A percentile compares a stretch with the other conserved stretches of the same genome.
Evolutionary conservation across 2,329 filamentous ascomycete genomes (phyloP).

Genomic region (Fusarium newnesense): DNA sequence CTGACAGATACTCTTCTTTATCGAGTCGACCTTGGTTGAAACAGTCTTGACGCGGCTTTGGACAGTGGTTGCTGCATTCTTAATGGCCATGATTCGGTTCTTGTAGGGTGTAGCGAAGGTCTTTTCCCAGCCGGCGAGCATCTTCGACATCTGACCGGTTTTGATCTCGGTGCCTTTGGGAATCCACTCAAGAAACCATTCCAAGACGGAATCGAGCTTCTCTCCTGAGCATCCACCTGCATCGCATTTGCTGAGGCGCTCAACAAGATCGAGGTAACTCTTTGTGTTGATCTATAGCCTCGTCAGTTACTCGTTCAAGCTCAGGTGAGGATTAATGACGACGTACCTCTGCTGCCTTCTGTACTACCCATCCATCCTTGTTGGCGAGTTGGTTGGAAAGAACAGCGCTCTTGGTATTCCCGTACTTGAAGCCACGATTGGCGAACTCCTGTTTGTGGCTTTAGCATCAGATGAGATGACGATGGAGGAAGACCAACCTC

Average conservation of each 20-base stretch:
- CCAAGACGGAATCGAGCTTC: background rate
- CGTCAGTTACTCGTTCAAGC: background rate
- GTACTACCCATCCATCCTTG: conserved; percentile 26
- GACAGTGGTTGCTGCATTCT: background rate
- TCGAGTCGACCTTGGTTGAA: background rate
- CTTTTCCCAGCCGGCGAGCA: conserved; percentile 20
- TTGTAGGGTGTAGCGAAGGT: conserved; percentile 16
- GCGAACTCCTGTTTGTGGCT: background rate
- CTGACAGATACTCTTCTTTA: conserved; percentile 12
- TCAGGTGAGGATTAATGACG: rapidly evolving
- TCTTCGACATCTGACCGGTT: conserved; percentile 9
- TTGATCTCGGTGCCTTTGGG: conserved; percentile 1
- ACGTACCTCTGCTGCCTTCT: conserved; percentile 20
- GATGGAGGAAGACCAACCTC: background rate
- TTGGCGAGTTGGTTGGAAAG: conserved; percentile 14
- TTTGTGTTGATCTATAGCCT: conserved; percentile 4
- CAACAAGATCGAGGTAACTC: background rate
- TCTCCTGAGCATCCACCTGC: background rate
- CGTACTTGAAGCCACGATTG: background rate
- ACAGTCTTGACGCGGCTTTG: conserved; percentile 12
- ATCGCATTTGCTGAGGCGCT: background rate
- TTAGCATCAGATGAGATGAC: background rate
- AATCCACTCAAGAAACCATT: conserved; percentile 29
- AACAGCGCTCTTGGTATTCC: conserved; percentile 11
- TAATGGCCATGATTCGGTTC: conserved; percentile 20